These are phyloP conservation scores for Lactarius evosmus DNA, from an alignment of 768 basidiomycete species.

Conservation along the genomic window DNA sequence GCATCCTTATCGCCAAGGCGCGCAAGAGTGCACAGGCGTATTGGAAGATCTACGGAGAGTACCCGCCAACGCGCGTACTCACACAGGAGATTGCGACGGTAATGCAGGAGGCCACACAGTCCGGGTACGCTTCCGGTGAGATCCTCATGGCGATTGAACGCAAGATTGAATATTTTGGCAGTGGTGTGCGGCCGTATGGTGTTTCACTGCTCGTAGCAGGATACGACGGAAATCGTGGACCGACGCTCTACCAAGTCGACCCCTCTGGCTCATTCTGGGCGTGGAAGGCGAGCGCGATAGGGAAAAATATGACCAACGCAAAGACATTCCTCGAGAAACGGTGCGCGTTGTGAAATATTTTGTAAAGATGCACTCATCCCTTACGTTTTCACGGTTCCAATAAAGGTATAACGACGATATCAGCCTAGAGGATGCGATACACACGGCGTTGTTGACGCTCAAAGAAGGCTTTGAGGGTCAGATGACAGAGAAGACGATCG, in stretches of 20 bases:
- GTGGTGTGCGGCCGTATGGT: conserved; percentile 98
- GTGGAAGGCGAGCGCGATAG: conserved; percentile 99
- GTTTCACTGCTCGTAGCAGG: conserved; percentile 96
- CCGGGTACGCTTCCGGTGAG: conserved; percentile 62
- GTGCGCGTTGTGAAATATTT: conserved; percentile 42
- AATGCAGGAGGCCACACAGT: conserved; percentile 99
- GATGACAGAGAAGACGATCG: conserved; percentile 99
- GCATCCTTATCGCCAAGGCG: conserved; percentile 89
- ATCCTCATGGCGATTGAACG: background rate
- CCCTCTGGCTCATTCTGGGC: conserved; percentile 99
- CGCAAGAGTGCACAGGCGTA: conserved; percentile 98
- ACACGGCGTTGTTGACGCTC: conserved; percentile 94
- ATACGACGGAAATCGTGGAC: conserved; percentile 93
- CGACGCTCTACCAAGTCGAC: conserved; percentile 97
- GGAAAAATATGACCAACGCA: conserved; percentile 99
- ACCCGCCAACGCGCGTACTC: conserved; percentile 93
- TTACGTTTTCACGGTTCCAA: background rate
- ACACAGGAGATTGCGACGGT: conserved; percentile 97
- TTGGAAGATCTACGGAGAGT: conserved; percentile 99
- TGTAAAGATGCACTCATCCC: background rate
- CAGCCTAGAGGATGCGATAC: conserved; percentile 96
- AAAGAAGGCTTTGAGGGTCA: conserved; percentile 99
- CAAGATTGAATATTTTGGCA: conserved; percentile 34
- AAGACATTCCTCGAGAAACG: conserved; percentile 99
- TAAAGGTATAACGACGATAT: conserved; percentile 99